Conservation (phyloP, 352 stramenopile genomes). For the Phytophthora sojae region DNA sequence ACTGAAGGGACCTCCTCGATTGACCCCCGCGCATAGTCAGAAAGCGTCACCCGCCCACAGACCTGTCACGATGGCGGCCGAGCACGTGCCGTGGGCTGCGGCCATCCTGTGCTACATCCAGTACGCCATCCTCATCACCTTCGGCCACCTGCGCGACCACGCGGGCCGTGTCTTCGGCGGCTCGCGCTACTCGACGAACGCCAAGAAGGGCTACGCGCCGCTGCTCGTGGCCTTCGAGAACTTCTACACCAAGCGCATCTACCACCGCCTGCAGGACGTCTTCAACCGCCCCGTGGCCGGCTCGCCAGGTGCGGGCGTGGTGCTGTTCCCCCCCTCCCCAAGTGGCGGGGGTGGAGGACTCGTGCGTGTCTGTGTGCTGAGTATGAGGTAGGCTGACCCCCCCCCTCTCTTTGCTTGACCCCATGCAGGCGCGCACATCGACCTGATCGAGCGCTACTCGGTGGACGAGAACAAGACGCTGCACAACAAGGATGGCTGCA, state of each 20-base stretch:
- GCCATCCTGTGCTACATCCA: constrained; percentile 88
- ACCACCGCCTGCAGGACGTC: constrained; percentile 96
- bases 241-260: constrained; percentile 98
- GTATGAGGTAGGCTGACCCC: background rate
- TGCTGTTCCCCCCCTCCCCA: background rate
- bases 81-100: constrained; percentile 70
- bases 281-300: constrained; percentile 85
- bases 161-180: constrained; percentile 69
- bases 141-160: constrained; percentile 83
- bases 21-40: constrained; percentile 15
- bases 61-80: constrained; percentile 47
- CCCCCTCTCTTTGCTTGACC: background rate
- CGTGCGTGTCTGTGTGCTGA: background rate
- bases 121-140: constrained; percentile 81
- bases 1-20: background rate
- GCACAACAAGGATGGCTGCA: constrained; percentile 69
- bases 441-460: constrained; percentile 95
- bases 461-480: constrained; percentile 87
- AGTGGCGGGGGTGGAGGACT: background rate
- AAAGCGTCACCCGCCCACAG: constrained; percentile 28
- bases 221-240: constrained; percentile 98
- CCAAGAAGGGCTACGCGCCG: constrained; percentile 87
- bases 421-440: constrained; percentile 81
- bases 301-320: constrained; percentile 47
- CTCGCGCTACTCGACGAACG: constrained; percentile 72